A percentile compares a stretch with the other conserved stretches of the same genome.
Evolutionary conservation across 306 rosid species (phyloP).

Genomic region (Vigna reflexopilosa): DNA sequence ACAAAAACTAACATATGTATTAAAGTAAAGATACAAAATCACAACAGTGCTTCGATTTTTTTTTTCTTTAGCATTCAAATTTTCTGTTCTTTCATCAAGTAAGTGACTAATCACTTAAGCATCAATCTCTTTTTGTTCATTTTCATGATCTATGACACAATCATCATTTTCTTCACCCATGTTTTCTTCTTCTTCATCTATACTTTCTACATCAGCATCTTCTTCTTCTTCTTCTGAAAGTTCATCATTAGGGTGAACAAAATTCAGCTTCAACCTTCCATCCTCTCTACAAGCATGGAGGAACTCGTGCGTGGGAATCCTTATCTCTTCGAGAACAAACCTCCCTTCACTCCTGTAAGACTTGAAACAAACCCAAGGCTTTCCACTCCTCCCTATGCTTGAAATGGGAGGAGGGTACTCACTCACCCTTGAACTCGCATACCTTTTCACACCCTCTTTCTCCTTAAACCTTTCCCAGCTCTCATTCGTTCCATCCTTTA

Average conservation of each 20-base stretch:
- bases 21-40: background rate
- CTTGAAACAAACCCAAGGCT: constrained; percentile 77
- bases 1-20: background rate
- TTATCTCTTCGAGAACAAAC: constrained; percentile 79
- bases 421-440: constrained; percentile 41
- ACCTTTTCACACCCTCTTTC: constrained; percentile 39
- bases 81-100: constrained; percentile 33
- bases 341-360: constrained; percentile 81
- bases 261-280: constrained; percentile 82
- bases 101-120: constrained; percentile 7
- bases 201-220: constrained; percentile 8
- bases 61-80: background rate
- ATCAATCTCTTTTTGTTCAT: constrained; percentile 39
- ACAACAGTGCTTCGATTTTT: background rate
- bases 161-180: constrained; percentile 33
- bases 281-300: constrained; percentile 84
- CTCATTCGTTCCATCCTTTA: constrained; percentile 45
- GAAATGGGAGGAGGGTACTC: constrained; percentile 96
- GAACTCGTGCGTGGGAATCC: constrained; percentile 73
- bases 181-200: constrained; percentile 30
- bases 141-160: constrained; percentile 32
- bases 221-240: constrained; percentile 45
- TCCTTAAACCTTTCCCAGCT: constrained; percentile 38
- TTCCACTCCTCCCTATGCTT: constrained; percentile 73
- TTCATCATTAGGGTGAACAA: constrained; percentile 64